These are phyloP conservation scores for Metschnikowia baotianmanensis DNA, from an alignment of 805 yeast genomes.

Conservation along the genomic window DNA sequence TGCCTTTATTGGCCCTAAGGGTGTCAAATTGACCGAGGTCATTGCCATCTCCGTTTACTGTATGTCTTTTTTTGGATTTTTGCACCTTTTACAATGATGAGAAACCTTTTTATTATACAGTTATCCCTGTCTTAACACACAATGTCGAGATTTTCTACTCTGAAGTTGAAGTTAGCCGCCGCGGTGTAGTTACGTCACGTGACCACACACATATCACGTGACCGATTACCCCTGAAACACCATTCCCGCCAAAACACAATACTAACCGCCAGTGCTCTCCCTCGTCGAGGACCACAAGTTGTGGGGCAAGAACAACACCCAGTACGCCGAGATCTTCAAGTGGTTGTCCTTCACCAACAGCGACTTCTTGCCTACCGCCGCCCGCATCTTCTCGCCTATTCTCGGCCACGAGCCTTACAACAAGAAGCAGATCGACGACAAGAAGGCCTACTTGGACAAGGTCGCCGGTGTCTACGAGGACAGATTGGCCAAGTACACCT, in stretches of 20 bases:
- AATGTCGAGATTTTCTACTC: slow-evolving; percentile 65
- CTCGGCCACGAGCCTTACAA: slow-evolving; percentile 70
- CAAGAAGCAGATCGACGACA: slow-evolving; percentile 63
- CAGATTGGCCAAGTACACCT: slow-evolving; percentile 59
- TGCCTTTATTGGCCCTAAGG: slow-evolving; percentile 67
- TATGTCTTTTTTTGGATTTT: slow-evolving; percentile 30
- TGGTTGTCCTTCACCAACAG: slow-evolving; percentile 78
- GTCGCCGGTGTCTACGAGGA: slow-evolving; percentile 49
- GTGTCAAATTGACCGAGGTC: slow-evolving; percentile 67
- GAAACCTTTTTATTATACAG: slow-evolving; percentile 48
- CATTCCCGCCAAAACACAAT: no score
- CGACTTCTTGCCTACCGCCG: slow-evolving; percentile 52
- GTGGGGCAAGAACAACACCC: slow-evolving; percentile 63
- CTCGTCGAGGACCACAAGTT: slow-evolving; percentile 46
- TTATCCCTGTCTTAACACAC: slow-evolving; percentile 83
- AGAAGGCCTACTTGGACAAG: slow-evolving; percentile 32
- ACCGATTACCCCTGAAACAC: background rate
- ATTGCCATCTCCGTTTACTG: slow-evolving; percentile 63
- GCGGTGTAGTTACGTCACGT: no score
- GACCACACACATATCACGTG: background rate
- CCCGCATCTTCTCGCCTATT: slow-evolving; percentile 56
- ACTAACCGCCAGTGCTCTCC: slow-evolving; percentile 41
- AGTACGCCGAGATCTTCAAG: slow-evolving; percentile 63
- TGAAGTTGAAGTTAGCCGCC: no score
- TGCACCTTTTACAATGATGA: background rate